Evolutionary conservation across 202 grass and related monocot genomes (phyloP).

Genomic region (Dendrocalamus latiflorus): DNA sequence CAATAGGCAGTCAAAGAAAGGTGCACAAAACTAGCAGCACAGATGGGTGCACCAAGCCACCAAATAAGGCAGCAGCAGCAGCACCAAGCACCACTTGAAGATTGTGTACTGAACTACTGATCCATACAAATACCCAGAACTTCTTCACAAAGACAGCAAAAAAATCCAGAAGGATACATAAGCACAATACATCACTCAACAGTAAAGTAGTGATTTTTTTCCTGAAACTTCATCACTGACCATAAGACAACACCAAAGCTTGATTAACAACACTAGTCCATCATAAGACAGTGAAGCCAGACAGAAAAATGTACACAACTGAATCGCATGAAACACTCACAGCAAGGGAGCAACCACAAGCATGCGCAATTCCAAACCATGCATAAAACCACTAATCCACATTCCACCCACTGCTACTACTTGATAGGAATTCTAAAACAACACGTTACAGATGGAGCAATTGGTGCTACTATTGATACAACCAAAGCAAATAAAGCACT

Average conservation of each 20-base stretch:
- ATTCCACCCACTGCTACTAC: background rate
- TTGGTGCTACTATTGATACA: background rate
- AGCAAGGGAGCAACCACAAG: background rate
- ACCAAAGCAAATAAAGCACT: background rate
- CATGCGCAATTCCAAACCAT: background rate
- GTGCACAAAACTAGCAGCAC: background rate
- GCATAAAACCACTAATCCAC: background rate
- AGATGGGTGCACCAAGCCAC: background rate
- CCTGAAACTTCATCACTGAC: background rate
- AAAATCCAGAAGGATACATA: background rate
- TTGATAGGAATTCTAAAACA: background rate
- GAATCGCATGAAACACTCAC: background rate
- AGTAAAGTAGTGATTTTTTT: background rate
- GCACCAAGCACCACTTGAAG: background rate
- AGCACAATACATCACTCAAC: background rate
- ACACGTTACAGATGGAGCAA: background rate
- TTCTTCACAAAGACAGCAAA: background rate
- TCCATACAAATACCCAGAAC: background rate
- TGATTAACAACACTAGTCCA: background rate
- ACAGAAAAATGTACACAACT: background rate
- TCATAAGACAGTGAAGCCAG: background rate
- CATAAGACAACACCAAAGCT: background rate
- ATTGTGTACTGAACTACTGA: background rate
- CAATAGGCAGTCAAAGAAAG: background rate
- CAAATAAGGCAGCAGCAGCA: background rate